These are phyloP conservation scores for Ceratobasidium sp. DNA, from an alignment of 1,284 basidiomycete genomes.

Conservation along the genomic window DNA sequence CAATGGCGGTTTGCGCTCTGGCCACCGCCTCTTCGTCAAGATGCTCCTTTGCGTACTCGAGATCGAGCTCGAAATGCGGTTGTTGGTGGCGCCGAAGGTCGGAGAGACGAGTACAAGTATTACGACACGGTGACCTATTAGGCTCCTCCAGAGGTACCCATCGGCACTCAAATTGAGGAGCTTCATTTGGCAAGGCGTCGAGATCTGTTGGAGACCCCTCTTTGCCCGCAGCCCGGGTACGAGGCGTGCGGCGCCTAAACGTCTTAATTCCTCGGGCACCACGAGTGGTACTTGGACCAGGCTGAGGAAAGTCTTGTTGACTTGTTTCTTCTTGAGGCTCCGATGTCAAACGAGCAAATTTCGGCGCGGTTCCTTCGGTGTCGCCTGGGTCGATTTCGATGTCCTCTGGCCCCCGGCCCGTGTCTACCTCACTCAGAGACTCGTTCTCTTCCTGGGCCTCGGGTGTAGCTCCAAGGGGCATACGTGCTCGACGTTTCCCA, in stretches of 20 bases:
- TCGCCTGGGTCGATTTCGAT: neutral
- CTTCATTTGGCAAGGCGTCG: conserved; percentile 26
- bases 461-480: neutral
- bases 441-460: conserved; percentile 25
- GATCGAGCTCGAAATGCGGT: conserved; percentile 30
- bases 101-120: conserved; percentile 35
- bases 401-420: conserved; percentile 24
- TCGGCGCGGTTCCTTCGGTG: conserved; percentile 8
- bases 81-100: conserved; percentile 40
- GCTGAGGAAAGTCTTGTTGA: conserved; percentile 15
- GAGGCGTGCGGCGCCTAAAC: conserved; percentile 12
- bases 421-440: conserved; percentile 32
- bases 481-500: conserved; percentile 35
- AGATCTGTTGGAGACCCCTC: conserved; percentile 24
- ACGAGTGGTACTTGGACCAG: conserved; percentile 33
- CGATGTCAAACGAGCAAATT: conserved; percentile 27
- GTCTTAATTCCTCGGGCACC: conserved; percentile 26
- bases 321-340: conserved; percentile 20
- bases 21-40: conserved; percentile 17
- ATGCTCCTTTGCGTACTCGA: conserved; percentile 33
- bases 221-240: conserved; percentile 16
- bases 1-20: conserved; percentile 21
- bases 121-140: conserved; percentile 7
- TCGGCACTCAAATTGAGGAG: conserved; percentile 19
- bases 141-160: conserved; percentile 33